These are phyloP conservation scores for Ophiostoma ips DNA, from an alignment of 2,329 filamentous ascomycete species.

Conservation along the genomic window DNA sequence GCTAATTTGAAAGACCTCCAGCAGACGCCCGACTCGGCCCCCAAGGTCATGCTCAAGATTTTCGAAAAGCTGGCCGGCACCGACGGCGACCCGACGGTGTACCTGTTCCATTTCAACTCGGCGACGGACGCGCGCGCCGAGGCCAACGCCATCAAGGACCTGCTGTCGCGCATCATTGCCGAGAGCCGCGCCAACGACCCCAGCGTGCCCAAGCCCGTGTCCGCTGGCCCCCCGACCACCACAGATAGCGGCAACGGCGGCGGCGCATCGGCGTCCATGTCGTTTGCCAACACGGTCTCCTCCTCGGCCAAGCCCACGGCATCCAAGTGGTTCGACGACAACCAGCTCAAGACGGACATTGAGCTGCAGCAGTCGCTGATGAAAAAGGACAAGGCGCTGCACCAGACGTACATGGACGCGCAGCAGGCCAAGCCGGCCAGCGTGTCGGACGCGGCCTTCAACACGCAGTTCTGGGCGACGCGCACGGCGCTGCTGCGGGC, in stretches of 20 bases:
- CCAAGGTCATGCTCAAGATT: slow-evolving; percentile 90
- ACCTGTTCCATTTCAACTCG: slow-evolving; percentile 85
- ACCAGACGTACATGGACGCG: slow-evolving; percentile 78
- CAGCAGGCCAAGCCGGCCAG: slow-evolving; percentile 70
- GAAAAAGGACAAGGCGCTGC: slow-evolving; percentile 60
- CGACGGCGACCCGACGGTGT: slow-evolving; percentile 47
- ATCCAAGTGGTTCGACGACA: slow-evolving; percentile 67
- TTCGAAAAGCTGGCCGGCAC: slow-evolving; percentile 53
- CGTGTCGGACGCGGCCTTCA: slow-evolving; percentile 68
- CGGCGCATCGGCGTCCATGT: slow-evolving; percentile 54
- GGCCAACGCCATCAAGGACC: slow-evolving; percentile 72
- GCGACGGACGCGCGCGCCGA: slow-evolving; percentile 60
- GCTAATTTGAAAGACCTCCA: slow-evolving; percentile 80
- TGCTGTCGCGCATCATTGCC: slow-evolving; percentile 65
- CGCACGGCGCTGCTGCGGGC: slow-evolving; percentile 74
- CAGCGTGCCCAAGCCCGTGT: slow-evolving; percentile 31
- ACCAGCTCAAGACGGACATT: slow-evolving; percentile 60
- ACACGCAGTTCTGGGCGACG: slow-evolving; percentile 88
- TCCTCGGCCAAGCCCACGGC: slow-evolving; percentile 37
- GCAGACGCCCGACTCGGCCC: slow-evolving; percentile 74
- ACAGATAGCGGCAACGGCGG: slow-evolving; percentile 14
- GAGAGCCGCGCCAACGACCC: slow-evolving; percentile 45
- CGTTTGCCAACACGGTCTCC: slow-evolving; percentile 58
- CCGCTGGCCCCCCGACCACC: slow-evolving; percentile 19
- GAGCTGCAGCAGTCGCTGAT: slow-evolving; percentile 79